Evolutionary conservation across 768 basidiomycete species (phyloP), one percentile per base, ranked within the genome.

Genomic region (Clitopilus passeckerianus): DNA sequence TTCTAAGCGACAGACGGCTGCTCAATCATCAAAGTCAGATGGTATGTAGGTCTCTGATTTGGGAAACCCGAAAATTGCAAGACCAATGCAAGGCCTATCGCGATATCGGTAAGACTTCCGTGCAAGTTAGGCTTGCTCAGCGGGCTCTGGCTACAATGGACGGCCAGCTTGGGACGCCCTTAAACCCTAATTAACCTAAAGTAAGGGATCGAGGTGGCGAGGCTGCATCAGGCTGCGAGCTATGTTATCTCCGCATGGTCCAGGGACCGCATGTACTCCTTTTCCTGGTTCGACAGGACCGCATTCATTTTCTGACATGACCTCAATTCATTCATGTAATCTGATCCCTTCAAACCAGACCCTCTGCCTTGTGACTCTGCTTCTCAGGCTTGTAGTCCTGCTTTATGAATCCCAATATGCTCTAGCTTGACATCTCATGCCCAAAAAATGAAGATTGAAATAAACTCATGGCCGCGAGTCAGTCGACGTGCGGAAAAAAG

Each of bases 401-500:
- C 4, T 30, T 30, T 30, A 30, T 30, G 27, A 30, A 30, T 3
- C 27, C 27, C 27, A 30, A 30, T 30, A 30, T 7, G 27, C 27
- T 30, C 27, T 30, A 30, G 27, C 7, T 30, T 30, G 27, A 30
- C 7, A 3, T 30, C 27, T 30, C 27, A 30, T 30, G 7, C 4
- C 7, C 37, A 18, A 9, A n/a, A 18, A 41, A 5, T 41, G 3
- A 41, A 4, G 37, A 2, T 5, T 41, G 37, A 41, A 14, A 14
- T 41, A 12, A 41, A 18, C 37, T 4, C 37, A 18, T 30, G 5
- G 14, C 24, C 41, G 20, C 55, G 20, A 7, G 53, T 64, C 63
- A 66, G 52, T 67, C 67, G 27, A 63, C 44, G 14, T n/a, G 18
- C 56, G 22, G 43, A 16, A 34, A 16, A 57, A 57, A 20, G 35